Evolutionary conservation across 2,329 filamentous ascomycete species (phyloP), one percentile per base, ranked within the genome.

Genomic region (Ceratocystis ficicola): DNA sequence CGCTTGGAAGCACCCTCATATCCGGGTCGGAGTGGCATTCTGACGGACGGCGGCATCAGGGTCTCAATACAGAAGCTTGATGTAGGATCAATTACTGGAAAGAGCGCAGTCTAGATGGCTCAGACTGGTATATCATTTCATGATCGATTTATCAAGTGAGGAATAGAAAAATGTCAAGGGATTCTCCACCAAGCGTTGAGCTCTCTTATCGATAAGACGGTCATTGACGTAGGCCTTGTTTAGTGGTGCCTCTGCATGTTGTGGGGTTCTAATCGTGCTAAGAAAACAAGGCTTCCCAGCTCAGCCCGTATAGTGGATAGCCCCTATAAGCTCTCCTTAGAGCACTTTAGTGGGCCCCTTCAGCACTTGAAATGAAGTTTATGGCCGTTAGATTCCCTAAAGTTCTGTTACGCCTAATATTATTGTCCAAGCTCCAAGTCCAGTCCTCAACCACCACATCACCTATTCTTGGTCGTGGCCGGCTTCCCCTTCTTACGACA

Each of bases 1-100:
- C 64, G 63, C 41, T 66, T 69, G 32, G 46, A 36, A 30, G 44
- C 17, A 25, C 62, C 62, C 22, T 63, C 32, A 55, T 36, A 44
- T 41, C 66, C 62, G 52, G 66, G 63, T 44, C 66, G 66, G 63
- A 67, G 63, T 25, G 66, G 63, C 66, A 67, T 67, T 12, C 62
- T 30, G 30, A 62, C 55, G 28, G 61, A 50, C 32, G 46, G 41
- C 10, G 41, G 25, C 41, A 48, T 63, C 22, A 12, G 46, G 61
- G 15, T 63, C 20, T 50, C 22, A 25, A 22, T 50, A 15, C 15
- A n/a, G n/a, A 36, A 28, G 5, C 20, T n/a, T 5, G 25, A 22
- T 12, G 46, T 1, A 46, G 25, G 10, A 25, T n/a, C 44, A 30
- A 36, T 3, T 17, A 20, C 48, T 59, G 55, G 55, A n/a, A 2